These are phyloP conservation scores for Parasitella parasitica DNA, from an alignment of 371 early-diverging fungal genomes.

Conservation along the genomic window DNA sequence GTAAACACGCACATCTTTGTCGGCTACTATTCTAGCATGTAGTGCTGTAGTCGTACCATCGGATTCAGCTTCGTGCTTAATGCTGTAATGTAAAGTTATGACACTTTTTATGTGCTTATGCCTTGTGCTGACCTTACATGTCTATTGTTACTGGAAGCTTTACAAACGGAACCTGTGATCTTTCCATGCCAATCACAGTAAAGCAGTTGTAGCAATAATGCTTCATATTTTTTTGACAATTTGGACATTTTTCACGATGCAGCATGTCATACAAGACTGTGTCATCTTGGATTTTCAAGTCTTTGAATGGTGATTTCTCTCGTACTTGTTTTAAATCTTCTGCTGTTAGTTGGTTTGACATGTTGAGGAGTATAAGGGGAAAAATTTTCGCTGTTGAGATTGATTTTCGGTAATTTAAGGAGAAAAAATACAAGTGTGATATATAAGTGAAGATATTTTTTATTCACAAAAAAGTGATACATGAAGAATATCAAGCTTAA, in stretches of 20 bases:
- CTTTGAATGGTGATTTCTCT: conserved; percentile 30
- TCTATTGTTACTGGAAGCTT: conserved; percentile 76
- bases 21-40: conserved; percentile 82
- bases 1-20: conserved; percentile 65
- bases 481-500: no score
- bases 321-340: conserved; percentile 11
- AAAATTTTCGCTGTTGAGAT: no score
- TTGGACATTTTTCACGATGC: conserved; percentile 50
- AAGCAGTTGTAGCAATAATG: conserved; percentile 79
- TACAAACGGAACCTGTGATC: conserved; percentile 60
- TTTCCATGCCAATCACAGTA: conserved; percentile 50
- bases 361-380: no score
- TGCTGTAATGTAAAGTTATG: conserved; percentile 36
- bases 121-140: conserved; percentile 48
- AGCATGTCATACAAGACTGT: conserved; percentile 27
- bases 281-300: conserved; percentile 47
- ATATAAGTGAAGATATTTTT: no score
- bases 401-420: no score
- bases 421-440: no score
- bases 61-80: conserved; percentile 78
- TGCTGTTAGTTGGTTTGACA: conserved; percentile 4
- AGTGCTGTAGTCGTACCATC: conserved; percentile 87
- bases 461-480: no score
- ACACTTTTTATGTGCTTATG: background rate
- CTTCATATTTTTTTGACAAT: conserved; percentile 64